Evolutionary conservation across 495 filamentous ascomycete species (phyloP).

Genomic region (Glarea lozoyensis): DNA sequence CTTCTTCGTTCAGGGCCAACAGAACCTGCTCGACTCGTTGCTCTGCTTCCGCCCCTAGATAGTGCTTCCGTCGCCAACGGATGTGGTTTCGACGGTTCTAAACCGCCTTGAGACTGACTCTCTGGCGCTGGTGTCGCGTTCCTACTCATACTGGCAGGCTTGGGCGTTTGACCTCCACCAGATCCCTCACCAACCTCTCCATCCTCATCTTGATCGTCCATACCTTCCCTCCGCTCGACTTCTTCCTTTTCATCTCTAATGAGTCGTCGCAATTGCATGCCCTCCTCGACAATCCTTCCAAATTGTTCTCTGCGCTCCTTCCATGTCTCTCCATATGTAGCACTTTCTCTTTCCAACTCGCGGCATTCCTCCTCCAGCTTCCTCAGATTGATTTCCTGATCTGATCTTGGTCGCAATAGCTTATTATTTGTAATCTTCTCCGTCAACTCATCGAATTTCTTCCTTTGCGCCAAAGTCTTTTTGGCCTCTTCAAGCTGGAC

Average conservation of each 20-base stretch:
- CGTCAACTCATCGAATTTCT: slow-evolving; percentile 76
- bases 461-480: slow-evolving; percentile 63
- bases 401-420: slow-evolving; percentile 69
- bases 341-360: slow-evolving; percentile 76
- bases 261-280: slow-evolving; percentile 70
- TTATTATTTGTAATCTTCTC: slow-evolving; percentile 82
- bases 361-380: slow-evolving; percentile 82
- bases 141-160: slow-evolving; percentile 36
- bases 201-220: slow-evolving; percentile 70
- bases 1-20: slow-evolving; percentile 15
- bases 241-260: slow-evolving; percentile 97
- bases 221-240: slow-evolving; percentile 62
- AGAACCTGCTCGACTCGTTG: slow-evolving; percentile 19
- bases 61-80: slow-evolving; percentile 8
- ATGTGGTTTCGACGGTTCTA: slow-evolving; percentile 15
- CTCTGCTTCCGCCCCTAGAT: slow-evolving; percentile 19
- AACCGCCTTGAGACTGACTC: slow-evolving; percentile 2
- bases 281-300: slow-evolving; percentile 82
- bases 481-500: slow-evolving; percentile 68
- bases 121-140: slow-evolving; percentile 62
- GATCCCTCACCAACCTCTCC: slow-evolving; percentile 40
- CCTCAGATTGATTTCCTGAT: slow-evolving; percentile 67
- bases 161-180: slow-evolving; percentile 37
- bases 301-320: slow-evolving; percentile 80
- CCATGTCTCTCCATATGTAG: slow-evolving; percentile 78